phyloP scores from a whole-genome alignment of 768 basidiomycete species.

The Tricholoma saponaceum region DNA sequence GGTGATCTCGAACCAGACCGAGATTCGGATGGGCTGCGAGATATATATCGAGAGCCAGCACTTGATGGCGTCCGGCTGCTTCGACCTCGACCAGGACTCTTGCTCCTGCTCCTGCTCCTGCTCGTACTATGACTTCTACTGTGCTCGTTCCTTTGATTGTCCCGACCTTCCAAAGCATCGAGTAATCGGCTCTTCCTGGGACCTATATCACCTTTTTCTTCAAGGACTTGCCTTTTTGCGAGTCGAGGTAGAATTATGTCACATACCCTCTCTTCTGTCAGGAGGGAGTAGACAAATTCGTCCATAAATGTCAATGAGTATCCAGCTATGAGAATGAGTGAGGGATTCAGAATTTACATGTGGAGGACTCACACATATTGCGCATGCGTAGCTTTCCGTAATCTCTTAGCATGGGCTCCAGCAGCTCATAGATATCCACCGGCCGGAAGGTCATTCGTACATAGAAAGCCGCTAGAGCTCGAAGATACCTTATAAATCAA shows the following conservation, averaged over 20 bases:
- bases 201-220: slow-evolving; percentile 88
- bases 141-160: slow-evolving; percentile 44
- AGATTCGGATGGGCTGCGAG: slow-evolving; percentile 60
- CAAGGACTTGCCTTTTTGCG: slow-evolving; percentile 78
- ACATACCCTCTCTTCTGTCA: slow-evolving; percentile 90
- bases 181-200: slow-evolving; percentile 84
- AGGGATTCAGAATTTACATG: slow-evolving; percentile 1
- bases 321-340: slow-evolving; percentile 51
- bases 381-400: slow-evolving; percentile 84
- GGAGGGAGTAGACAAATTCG: slow-evolving; percentile 81
- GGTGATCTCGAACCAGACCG: slow-evolving; percentile 39
- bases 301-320: slow-evolving; percentile 87
- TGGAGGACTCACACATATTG: slow-evolving; percentile 61
- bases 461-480: slow-evolving; percentile 91
- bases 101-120: slow-evolving; percentile 30
- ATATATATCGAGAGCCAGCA: slow-evolving; percentile 56
- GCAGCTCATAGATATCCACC: slow-evolving; percentile 85
- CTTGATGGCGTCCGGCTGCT: slow-evolving; percentile 35
- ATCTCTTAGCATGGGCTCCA: slow-evolving; percentile 94
- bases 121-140: slow-evolving; percentile 37
- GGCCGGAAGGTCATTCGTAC: slow-evolving; percentile 92
- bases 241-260: slow-evolving; percentile 94
- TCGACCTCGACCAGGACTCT: slow-evolving; percentile 14
- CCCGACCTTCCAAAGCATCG: slow-evolving; percentile 78
- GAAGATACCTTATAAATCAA: slow-evolving; percentile 65